Conservation (phyloP, 2,329 filamentous ascomycete species). For the Hypomyces perniciosus region DNA sequence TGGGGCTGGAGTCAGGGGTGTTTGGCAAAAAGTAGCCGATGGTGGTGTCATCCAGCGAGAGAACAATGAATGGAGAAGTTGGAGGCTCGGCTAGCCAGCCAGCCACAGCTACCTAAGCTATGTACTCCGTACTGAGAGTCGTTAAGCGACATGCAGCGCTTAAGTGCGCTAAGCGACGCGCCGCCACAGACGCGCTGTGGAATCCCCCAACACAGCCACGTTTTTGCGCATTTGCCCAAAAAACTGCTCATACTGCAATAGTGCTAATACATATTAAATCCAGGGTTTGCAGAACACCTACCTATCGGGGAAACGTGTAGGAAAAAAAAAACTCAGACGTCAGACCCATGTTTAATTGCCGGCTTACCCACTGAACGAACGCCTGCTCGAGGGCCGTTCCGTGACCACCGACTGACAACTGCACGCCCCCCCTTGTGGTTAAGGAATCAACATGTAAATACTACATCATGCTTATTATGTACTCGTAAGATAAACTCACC, state of each 20-base stretch:
- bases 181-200: conserved; percentile 5
- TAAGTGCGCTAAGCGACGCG: conserved; percentile 13
- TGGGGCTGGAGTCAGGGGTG: not conserved
- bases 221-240: not conserved
- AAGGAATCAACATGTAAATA: no score
- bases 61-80: no score
- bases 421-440: no score
- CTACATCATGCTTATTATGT: no score
- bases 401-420: no score
- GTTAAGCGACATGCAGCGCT: conserved; percentile 12
- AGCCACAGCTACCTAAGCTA: not conserved
- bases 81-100: no score
- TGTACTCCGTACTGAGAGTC: conserved; percentile 1
- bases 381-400: not conserved
- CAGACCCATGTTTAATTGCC: conserved; percentile 1
- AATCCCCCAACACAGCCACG: not conserved
- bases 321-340: not conserved
- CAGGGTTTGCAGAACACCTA: not conserved
- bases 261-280: not conserved
- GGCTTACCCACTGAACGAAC: conserved; percentile 1
- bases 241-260: not conserved
- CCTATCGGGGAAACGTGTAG: not conserved
- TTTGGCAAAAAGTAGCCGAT: conserved; percentile 5
- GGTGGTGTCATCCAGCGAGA: not conserved
- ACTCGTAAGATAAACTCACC: no score